Evolutionary conservation across 2,329 filamentous ascomycete species (phyloP).

Genomic region (Hymenotorrendiella dingleyae): DNA sequence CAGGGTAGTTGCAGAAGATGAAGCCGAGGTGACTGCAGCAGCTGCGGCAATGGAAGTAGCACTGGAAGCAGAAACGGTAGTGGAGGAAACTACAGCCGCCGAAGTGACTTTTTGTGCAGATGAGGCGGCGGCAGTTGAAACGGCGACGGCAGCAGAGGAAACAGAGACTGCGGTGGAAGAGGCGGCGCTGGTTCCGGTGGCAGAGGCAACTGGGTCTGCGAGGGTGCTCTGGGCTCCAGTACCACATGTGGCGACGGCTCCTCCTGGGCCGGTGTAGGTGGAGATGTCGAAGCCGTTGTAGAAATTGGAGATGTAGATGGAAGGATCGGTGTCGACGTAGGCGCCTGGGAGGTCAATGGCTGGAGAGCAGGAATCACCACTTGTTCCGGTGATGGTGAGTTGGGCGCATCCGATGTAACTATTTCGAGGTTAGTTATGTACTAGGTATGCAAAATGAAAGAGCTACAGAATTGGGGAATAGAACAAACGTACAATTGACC

Average conservation of each 20-base stretch:
- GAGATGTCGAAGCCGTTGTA: constrained; percentile 19
- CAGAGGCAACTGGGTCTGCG: not conserved
- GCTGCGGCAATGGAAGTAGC: not conserved
- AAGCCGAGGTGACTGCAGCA: not conserved
- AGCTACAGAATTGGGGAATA: too few species aligned
- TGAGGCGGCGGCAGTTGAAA: not conserved
- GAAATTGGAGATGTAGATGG: constrained; percentile 22
- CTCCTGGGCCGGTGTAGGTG: constrained; percentile 20
- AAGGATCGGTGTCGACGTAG: constrained; percentile 17
- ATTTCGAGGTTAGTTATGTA: constrained; percentile 1
- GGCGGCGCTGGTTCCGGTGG: not conserved
- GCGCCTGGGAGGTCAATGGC: constrained; percentile 21
- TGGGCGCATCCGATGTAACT: constrained; percentile 24
- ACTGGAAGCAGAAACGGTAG: not conserved
- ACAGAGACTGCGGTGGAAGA: not conserved
- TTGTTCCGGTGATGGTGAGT: constrained; percentile 20
- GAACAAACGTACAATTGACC: constrained; percentile 13
- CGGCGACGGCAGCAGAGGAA: not conserved
- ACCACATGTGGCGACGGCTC: constrained; percentile 16
- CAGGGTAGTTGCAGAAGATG: too few species aligned
- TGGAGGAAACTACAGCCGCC: not conserved
- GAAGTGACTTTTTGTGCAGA: not conserved
- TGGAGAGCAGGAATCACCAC: constrained; percentile 11
- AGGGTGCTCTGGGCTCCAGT: not conserved
- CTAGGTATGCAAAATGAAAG: not conserved